Evolutionary conservation across 2,329 filamentous ascomycete species (phyloP).

Genomic region (Didymella lethalis): DNA sequence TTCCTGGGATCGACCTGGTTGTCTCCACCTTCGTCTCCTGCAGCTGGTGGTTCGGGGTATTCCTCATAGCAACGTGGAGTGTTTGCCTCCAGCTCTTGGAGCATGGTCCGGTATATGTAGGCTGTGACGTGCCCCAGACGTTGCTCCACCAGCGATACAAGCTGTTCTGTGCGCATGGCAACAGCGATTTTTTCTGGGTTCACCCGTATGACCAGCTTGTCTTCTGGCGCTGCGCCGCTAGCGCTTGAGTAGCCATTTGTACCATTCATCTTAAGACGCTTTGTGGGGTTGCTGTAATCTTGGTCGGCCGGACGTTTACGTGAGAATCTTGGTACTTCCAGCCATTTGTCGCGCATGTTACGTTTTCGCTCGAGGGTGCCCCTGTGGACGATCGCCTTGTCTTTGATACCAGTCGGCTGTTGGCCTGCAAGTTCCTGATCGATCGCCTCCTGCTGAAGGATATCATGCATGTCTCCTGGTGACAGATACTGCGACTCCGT

Average conservation of each 20-base stretch:
- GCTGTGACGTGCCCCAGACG: conserved; percentile 77
- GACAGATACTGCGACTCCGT: conserved; percentile 58
- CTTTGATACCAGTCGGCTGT: conserved; percentile 68
- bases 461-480: conserved; percentile 63
- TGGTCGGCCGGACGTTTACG: conserved; percentile 31
- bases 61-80: conserved; percentile 72
- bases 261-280: conserved; percentile 44
- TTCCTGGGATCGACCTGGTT: conserved; percentile 44
- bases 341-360: conserved; percentile 56
- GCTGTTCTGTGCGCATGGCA: conserved; percentile 78
- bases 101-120: conserved; percentile 76
- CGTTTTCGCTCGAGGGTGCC: conserved; percentile 65
- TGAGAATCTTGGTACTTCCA: conserved; percentile 38
- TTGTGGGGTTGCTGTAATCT: conserved; percentile 36
- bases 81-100: conserved; percentile 74
- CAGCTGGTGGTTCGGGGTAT: conserved; percentile 39
- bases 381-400: conserved; percentile 68
- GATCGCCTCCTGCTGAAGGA: conserved; percentile 70
- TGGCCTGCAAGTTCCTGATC: conserved; percentile 60
- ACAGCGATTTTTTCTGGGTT: conserved; percentile 88
- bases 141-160: conserved; percentile 76
- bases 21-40: conserved; percentile 41
- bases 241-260: conserved; percentile 24
- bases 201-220: conserved; percentile 75
- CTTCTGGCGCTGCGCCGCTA: conserved; percentile 56